These are phyloP conservation scores for Ophiocordyceps unilateralis DNA, from an alignment of 2,329 filamentous ascomycete species.

Conservation along the genomic window DNA sequence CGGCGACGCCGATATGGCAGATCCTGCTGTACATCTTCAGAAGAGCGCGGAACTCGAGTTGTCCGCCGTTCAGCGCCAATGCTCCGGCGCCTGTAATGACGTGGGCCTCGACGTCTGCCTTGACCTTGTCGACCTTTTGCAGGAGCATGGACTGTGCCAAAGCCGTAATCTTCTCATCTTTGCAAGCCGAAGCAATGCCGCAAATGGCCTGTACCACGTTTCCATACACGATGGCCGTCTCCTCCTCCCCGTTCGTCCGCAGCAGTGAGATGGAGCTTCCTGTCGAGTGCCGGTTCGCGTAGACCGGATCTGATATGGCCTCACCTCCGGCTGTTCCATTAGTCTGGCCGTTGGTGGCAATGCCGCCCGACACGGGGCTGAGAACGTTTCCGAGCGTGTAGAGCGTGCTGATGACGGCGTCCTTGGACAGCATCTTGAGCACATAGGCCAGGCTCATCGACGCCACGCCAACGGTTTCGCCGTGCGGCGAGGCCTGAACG, in stretches of 20 bases:
- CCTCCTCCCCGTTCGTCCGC: conserved; percentile 57
- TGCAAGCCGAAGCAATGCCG: conserved; percentile 63
- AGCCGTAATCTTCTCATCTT: conserved; percentile 83
- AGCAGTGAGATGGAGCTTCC: conserved; percentile 64
- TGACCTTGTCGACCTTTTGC: conserved; percentile 87
- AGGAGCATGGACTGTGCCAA: conserved; percentile 87
- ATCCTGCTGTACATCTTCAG: conserved; percentile 70
- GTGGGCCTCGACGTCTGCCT: conserved; percentile 59
- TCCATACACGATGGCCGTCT: conserved; percentile 57
- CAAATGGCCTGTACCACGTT: conserved; percentile 95
- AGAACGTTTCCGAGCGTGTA: conserved; percentile 95
- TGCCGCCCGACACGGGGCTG: conserved; percentile 48
- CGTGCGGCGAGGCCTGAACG: conserved; percentile 60
- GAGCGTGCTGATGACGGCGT: conserved; percentile 84
- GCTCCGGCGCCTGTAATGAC: conserved; percentile 72
- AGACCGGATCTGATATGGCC: conserved; percentile 24
- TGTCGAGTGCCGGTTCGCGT: conserved; percentile 38
- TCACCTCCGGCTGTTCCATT: conserved; percentile 26
- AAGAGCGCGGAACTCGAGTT: conserved; percentile 69
- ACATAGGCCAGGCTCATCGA: conserved; percentile 74
- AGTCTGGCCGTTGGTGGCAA: conserved; percentile 31
- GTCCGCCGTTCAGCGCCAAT: conserved; percentile 59
- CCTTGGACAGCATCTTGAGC: conserved; percentile 68
- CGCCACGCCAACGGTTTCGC: conserved; percentile 54
- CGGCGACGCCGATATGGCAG: conserved; percentile 53